Evolutionary conservation across 2,329 filamentous ascomycete genomes (phyloP).

Genomic region (Xylaria sp.): DNA sequence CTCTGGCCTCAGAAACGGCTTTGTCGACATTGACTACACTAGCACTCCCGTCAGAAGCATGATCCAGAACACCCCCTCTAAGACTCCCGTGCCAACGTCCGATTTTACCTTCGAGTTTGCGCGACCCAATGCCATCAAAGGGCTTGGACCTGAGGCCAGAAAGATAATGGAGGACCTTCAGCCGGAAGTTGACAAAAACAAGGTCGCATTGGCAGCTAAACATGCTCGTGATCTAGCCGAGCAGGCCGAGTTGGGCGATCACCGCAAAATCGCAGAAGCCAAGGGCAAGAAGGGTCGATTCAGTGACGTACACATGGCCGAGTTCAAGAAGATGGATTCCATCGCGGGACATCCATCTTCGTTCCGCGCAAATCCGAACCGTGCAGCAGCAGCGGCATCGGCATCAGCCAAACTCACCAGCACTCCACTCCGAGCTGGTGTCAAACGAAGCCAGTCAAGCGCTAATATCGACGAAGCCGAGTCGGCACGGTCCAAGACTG

Average conservation of each 20-base stretch:
- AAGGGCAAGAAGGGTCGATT: conserved; percentile 74
- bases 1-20: conserved; percentile 75
- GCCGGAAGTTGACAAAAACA: conserved; percentile 65
- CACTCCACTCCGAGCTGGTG: conserved; percentile 44
- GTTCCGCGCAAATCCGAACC: conserved; percentile 56
- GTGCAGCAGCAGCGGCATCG: conserved; percentile 30
- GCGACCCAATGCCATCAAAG: conserved; percentile 43
- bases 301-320: conserved; percentile 77
- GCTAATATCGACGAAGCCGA: conserved; percentile 60
- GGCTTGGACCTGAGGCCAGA: conserved; percentile 57
- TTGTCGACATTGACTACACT: conserved; percentile 64
- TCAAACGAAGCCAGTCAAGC: conserved; percentile 44
- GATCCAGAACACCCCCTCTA: conserved; percentile 60
- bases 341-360: conserved; percentile 81
- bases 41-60: conserved; percentile 42
- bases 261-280: conserved; percentile 71
- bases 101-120: conserved; percentile 62
- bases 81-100: conserved; percentile 48
- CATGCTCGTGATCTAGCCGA: conserved; percentile 50
- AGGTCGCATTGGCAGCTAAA: conserved; percentile 60
- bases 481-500: conserved; percentile 34
- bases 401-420: conserved; percentile 44
- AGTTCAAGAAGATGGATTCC: conserved; percentile 97
- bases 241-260: conserved; percentile 39
- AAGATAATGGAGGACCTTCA: conserved; percentile 62